Evolutionary conservation across 805 yeast species (phyloP).

Genomic region (Cyberlindnera misumaiensis): DNA sequence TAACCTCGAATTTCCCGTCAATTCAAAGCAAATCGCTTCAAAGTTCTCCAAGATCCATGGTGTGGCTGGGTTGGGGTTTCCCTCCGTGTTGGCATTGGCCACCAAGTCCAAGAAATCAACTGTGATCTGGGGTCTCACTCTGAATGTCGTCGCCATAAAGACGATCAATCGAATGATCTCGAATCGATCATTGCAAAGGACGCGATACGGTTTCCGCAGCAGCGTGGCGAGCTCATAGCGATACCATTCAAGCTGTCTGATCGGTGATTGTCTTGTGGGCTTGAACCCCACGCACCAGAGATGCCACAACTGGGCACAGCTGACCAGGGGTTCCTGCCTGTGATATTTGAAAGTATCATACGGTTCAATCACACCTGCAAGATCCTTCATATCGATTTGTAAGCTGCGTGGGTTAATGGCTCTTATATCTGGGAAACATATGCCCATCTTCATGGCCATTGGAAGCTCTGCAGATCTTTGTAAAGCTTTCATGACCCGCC

Average conservation of each 20-base stretch:
- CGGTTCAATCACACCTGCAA: not conserved
- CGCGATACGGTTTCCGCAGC: not conserved
- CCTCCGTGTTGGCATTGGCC: not conserved
- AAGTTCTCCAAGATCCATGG: not conserved
- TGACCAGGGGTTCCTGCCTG: not conserved
- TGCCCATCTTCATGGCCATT: not conserved
- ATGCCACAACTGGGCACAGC: conserved; percentile 5
- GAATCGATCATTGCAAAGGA: not conserved
- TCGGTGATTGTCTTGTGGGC: not conserved
- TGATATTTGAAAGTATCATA: conserved; percentile 3
- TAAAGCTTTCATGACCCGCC: not conserved
- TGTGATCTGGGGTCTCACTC: conserved; percentile 1
- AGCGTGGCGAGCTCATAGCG: not conserved
- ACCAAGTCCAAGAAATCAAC: conserved; percentile 1
- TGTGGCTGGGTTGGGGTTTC: no score
- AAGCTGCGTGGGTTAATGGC: conserved; percentile 3
- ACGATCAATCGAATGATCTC: conserved; percentile 2
- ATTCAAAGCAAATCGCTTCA: not conserved
- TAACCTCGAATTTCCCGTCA: not conserved
- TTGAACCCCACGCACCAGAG: conserved; percentile 3
- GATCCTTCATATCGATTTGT: conserved; percentile 7
- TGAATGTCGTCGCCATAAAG: not conserved
- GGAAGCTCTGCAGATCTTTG: not conserved
- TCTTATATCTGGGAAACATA: not conserved
- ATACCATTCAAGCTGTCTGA: not conserved